These are phyloP conservation scores for Penicillium waksmanii DNA, from an alignment of 495 filamentous ascomycete genomes.

Conservation along the genomic window DNA sequence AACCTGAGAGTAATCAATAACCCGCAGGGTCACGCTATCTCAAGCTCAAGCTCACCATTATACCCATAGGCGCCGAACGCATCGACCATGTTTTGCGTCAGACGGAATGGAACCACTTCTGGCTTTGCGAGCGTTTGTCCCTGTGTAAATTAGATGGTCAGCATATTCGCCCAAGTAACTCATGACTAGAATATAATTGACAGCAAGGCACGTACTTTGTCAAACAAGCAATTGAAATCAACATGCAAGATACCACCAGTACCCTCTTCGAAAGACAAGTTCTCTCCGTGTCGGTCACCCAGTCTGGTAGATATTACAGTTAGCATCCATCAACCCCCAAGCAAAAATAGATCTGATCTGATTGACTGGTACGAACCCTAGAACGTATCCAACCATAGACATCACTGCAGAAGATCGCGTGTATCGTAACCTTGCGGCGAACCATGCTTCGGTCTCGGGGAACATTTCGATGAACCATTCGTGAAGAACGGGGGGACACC, in stretches of 20 bases:
- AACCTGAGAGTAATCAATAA: neutral
- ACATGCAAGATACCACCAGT: slow-evolving; percentile 96
- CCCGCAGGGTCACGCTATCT: neutral
- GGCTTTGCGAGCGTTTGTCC: slow-evolving; percentile 94
- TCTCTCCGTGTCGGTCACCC: slow-evolving; percentile 97
- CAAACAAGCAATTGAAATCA: slow-evolving; percentile 99
- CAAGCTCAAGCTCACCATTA: slow-evolving; percentile 53
- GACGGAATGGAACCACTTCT: slow-evolving; percentile 93
- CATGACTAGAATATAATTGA: neutral
- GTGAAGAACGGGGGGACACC: slow-evolving; percentile 81
- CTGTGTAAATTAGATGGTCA: slow-evolving; percentile 24
- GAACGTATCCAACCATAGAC: slow-evolving; percentile 94
- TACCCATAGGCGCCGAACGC: slow-evolving; percentile 93
- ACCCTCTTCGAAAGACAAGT: slow-evolving; percentile 92
- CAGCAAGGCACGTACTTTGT: slow-evolving; percentile 60
- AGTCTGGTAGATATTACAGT: slow-evolving; percentile 51
- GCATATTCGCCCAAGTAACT: neutral
- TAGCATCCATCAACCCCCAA: neutral
- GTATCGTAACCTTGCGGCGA: slow-evolving; percentile 85
- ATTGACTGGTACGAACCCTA: slow-evolving; percentile 57
- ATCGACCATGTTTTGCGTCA: slow-evolving; percentile 98
- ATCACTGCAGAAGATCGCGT: slow-evolving; percentile 94
- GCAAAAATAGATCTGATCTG: neutral
- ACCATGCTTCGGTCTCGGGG: slow-evolving; percentile 90
- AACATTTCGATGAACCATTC: slow-evolving; percentile 97